A percentile compares a stretch with the other conserved stretches of the same genome.
Evolutionary conservation across 352 stramenopile species (phyloP).

Genomic region (Phytophthora foliorum): DNA sequence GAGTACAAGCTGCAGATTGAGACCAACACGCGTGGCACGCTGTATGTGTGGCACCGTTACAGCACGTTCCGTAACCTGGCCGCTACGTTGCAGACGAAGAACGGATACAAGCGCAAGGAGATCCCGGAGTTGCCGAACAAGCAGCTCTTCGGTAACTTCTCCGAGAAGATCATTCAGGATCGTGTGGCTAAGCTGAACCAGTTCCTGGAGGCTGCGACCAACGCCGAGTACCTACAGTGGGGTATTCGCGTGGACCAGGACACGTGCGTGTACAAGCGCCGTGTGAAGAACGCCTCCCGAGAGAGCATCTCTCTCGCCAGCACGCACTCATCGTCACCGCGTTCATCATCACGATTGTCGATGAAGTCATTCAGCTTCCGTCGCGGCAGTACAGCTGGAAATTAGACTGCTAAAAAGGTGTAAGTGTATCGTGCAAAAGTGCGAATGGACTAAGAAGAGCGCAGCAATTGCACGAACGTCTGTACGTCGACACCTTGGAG

Average conservation of each 20-base stretch:
- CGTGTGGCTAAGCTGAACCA: slow-evolving; percentile 78
- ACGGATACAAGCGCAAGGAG: slow-evolving; percentile 78
- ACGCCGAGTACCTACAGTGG: slow-evolving; percentile 81
- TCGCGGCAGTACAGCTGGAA: slow-evolving; percentile 65
- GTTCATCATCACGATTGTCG: slow-evolving; percentile 67
- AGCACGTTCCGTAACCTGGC: slow-evolving; percentile 84
- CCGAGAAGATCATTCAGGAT: slow-evolving; percentile 82
- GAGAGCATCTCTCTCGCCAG: slow-evolving; percentile 56
- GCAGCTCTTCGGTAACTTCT: slow-evolving; percentile 78
- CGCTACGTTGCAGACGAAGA: slow-evolving; percentile 78
- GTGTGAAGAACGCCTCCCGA: slow-evolving; percentile 62
- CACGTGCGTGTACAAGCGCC: slow-evolving; percentile 81
- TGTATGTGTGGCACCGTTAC: slow-evolving; percentile 84
- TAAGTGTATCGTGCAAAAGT: slow-evolving; percentile 42
- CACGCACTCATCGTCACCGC: slow-evolving; percentile 61
- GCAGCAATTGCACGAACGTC: slow-evolving; percentile 20
- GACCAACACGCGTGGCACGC: slow-evolving; percentile 70
- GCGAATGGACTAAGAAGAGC: slow-evolving; percentile 30
- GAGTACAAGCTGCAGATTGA: slow-evolving; percentile 85
- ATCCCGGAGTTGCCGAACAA: slow-evolving; percentile 82
- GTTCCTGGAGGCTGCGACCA: slow-evolving; percentile 79
- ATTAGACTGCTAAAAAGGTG: slow-evolving; percentile 38
- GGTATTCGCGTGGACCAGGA: slow-evolving; percentile 81
- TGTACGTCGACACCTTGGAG: slow-evolving; percentile 5
- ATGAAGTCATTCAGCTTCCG: slow-evolving; percentile 83